Evolutionary conservation across 768 basidiomycete genomes (phyloP).

Genomic region (Termitomyces heimii): DNA sequence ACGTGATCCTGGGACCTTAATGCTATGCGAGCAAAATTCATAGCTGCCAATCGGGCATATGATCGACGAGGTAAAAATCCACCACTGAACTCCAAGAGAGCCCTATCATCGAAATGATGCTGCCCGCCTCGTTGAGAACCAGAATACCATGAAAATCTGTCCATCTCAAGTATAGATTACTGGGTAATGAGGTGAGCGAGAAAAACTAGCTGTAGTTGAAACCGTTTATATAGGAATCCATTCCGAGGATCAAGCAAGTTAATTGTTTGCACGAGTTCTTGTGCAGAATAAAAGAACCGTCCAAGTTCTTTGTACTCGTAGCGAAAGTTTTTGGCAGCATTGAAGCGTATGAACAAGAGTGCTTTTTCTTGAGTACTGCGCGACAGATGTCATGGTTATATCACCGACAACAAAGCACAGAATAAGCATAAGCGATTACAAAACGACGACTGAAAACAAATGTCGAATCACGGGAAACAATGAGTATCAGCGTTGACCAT

Average conservation of each 20-base stretch:
- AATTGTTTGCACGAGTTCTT: background rate
- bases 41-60: background rate
- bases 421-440: background rate
- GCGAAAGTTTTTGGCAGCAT: background rate
- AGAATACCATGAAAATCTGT: background rate
- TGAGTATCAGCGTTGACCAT: background rate
- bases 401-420: background rate
- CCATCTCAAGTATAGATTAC: background rate
- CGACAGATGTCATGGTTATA: background rate
- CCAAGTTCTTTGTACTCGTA: background rate
- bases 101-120: background rate
- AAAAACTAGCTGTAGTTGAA: background rate
- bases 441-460: background rate
- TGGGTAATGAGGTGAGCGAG: background rate
- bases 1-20: background rate
- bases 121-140: background rate
- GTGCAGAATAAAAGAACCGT: background rate
- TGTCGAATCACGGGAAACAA: background rate
- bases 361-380: background rate
- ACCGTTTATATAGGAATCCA: background rate
- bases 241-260: background rate
- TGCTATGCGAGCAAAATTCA: conserved; percentile 1
- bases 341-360: background rate
- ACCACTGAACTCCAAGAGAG: background rate
- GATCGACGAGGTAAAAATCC: background rate